These are phyloP conservation scores for Nicotiana tabacum DNA, from an alignment of 257 asterid genomes.

Conservation along the genomic window DNA sequence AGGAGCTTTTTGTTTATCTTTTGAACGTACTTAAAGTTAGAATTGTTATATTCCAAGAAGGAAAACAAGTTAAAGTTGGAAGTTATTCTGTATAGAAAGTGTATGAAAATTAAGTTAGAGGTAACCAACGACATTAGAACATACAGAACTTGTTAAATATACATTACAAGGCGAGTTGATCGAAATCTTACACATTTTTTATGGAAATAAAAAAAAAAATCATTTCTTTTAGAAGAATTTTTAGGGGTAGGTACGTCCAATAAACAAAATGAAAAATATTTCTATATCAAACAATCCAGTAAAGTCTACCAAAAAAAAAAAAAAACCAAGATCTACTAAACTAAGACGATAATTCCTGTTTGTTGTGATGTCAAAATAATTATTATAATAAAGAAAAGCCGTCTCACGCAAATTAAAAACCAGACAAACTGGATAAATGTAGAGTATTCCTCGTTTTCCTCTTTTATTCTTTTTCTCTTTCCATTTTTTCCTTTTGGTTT, in stretches of 20 bases:
- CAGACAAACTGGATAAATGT: background rate
- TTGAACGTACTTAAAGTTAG: no score
- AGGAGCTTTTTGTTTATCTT: no score
- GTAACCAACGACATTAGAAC: background rate
- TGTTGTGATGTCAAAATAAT: no score
- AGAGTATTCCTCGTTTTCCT: no score
- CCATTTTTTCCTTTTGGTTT: background rate
- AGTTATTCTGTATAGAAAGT: background rate
- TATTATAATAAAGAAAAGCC: no score
- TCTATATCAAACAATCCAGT: no score
- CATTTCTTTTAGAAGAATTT: background rate
- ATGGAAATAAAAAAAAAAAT: background rate
- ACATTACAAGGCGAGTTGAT: background rate
- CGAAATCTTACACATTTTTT: background rate
- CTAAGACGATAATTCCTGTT: no score
- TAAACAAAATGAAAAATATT: no score
- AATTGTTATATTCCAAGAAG: background rate
- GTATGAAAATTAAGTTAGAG: background rate
- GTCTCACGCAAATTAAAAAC: background rate
- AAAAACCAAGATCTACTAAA: no score
- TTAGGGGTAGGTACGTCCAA: background rate
- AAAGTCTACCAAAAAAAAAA: no score
- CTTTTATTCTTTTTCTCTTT: no score
- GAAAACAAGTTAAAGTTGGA: background rate
- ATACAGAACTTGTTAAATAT: background rate